Percentiles rank a stretch among this genome's conserved stretches.
Evolutionary conservation across 495 filamentous ascomycete genomes (phyloP).

Genomic region (Wilcoxina mikolae): DNA sequence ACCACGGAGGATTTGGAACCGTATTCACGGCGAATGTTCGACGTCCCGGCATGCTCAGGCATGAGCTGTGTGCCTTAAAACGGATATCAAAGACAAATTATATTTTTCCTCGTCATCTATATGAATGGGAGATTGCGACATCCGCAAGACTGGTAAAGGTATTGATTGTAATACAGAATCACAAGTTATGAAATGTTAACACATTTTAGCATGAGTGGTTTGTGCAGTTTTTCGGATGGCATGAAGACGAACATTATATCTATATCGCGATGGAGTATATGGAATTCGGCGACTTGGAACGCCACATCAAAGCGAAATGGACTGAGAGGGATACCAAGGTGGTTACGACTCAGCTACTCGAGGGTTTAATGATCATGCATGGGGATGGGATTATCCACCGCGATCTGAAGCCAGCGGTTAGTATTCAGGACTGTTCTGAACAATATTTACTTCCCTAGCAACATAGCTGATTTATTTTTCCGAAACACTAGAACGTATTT

Average conservation of each 20-base stretch:
- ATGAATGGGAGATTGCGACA: background rate
- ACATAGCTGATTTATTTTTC: background rate
- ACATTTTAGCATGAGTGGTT: constrained; percentile 6
- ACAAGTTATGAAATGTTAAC: background rate
- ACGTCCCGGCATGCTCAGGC: background rate
- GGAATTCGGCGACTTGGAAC: constrained; percentile 2
- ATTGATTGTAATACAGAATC: background rate
- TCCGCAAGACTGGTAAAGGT: background rate
- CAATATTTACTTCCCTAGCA: background rate
- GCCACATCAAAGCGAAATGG: constrained; percentile 1
- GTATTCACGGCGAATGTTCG: constrained; percentile 1
- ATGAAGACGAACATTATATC: constrained; percentile 7
- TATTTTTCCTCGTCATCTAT: background rate
- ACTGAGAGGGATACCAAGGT: background rate
- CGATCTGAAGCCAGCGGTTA: constrained; percentile 8
- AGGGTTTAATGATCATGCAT: constrained; percentile 4
- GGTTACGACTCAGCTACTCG: background rate
- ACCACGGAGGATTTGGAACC: background rate
- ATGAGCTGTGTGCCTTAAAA: background rate
- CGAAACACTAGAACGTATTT: constrained; percentile 29
- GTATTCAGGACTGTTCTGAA: constrained; percentile 1
- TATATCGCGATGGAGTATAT: constrained; percentile 13
- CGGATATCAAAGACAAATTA: background rate
- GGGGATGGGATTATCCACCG: background rate
- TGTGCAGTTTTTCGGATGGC: constrained; percentile 10